Conservation (phyloP, 225 moss, liverwort and hornwort genomes). For the Ulota crispa region DNA sequence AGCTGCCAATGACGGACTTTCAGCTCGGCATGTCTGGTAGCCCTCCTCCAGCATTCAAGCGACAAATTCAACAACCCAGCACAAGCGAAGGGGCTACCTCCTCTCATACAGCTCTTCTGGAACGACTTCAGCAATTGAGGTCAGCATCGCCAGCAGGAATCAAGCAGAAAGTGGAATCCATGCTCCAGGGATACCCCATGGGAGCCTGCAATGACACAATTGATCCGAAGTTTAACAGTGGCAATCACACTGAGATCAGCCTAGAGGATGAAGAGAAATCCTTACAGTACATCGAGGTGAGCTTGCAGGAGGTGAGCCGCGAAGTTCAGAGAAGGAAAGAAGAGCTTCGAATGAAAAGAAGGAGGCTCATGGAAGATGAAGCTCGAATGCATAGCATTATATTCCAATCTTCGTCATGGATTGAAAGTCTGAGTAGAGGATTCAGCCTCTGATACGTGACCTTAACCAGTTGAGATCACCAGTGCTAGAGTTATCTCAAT, state of each 20-base stretch:
- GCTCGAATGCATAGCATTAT: constrained; percentile 94
- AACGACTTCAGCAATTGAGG: constrained; percentile 70
- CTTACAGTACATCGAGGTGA: constrained; percentile 84
- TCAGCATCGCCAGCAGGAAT: constrained; percentile 73
- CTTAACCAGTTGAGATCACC: constrained; percentile 22
- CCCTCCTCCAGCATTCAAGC: constrained; percentile 54
- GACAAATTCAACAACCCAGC: constrained; percentile 43
- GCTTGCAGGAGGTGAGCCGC: constrained; percentile 84
- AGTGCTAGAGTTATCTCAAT: constrained; percentile 12
- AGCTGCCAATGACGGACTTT: constrained; percentile 78
- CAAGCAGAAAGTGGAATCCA: constrained; percentile 69
- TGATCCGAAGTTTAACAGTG: constrained; percentile 59
- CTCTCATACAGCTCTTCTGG: constrained; percentile 60
- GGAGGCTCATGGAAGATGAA: constrained; percentile 91
- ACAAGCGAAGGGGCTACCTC: constrained; percentile 40
- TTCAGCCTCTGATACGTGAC: constrained; percentile 65
- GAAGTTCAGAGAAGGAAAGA: constrained; percentile 94
- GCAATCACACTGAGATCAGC: constrained; percentile 62
- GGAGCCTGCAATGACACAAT: constrained; percentile 43
- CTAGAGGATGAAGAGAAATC: constrained; percentile 94
- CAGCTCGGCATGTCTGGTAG: constrained; percentile 54
- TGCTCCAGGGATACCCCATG: constrained; percentile 75
- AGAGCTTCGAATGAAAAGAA: constrained; percentile 83
- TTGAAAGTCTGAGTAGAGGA: constrained; percentile 87
- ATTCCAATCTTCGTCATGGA: constrained; percentile 95